Evolutionary conservation across 106 monocot species (phyloP).

Genomic region (Amphibolis antarctica): DNA sequence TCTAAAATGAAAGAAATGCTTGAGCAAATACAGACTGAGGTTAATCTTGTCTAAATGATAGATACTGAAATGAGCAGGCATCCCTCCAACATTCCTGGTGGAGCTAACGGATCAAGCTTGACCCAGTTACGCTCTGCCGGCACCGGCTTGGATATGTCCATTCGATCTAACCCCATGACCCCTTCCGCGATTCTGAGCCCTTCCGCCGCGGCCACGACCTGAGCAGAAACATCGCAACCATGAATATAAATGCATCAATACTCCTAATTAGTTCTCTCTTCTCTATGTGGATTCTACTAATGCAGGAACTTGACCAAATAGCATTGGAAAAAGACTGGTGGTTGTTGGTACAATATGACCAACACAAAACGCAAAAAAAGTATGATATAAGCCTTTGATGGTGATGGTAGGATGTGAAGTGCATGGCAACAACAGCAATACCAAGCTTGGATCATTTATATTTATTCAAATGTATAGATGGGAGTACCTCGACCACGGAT

Average conservation of each 20-base stretch:
- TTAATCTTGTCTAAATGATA: neutral
- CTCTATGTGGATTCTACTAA: neutral
- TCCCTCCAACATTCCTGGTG: conserved; percentile 10
- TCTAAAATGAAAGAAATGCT: neutral
- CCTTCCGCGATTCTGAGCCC: conserved; percentile 33
- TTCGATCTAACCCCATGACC: conserved; percentile 29
- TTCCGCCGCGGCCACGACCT: conserved; percentile 56
- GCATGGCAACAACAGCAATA: neutral
- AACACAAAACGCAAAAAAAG: neutral
- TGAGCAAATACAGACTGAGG: neutral
- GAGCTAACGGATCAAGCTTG: neutral
- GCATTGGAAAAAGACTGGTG: too few relatives aligned
- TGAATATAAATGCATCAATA: neutral
- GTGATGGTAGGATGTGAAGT: neutral
- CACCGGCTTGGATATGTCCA: conserved; percentile 18
- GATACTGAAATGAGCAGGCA: conserved; percentile 30
- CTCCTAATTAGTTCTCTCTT: neutral
- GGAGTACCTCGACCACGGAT: conserved; percentile 24
- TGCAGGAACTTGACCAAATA: too few relatives aligned
- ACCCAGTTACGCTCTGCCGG: conserved; percentile 9
- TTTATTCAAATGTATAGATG: neutral
- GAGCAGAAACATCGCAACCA: conserved; percentile 1
- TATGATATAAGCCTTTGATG: neutral
- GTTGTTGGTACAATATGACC: too few relatives aligned
- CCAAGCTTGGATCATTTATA: neutral